phyloP scores from a whole-genome alignment of 768 basidiomycete species.

The Agaricus sinodeliciosus region DNA sequence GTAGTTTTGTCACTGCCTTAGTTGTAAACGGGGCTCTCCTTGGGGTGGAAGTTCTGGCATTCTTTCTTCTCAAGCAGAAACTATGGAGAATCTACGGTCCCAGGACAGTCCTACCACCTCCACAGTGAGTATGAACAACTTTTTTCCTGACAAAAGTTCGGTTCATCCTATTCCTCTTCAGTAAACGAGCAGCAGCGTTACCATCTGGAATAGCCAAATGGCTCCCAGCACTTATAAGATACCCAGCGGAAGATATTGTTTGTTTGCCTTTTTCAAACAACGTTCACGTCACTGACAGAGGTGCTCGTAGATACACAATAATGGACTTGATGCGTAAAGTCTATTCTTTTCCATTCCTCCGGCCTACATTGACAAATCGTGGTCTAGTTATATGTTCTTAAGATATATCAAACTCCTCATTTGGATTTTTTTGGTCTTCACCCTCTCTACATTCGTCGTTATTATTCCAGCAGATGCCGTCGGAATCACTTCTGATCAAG shows the following conservation, averaged over 20 bases:
- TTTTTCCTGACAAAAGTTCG: background rate
- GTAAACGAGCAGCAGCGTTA: conserved; percentile 38
- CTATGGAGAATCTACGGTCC: conserved; percentile 59
- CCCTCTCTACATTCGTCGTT: conserved; percentile 54
- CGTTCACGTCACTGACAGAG: background rate
- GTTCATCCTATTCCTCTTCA: conserved; percentile 12
- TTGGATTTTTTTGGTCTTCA: conserved; percentile 46
- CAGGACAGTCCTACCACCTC: conserved; percentile 53
- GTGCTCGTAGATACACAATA: conserved; percentile 40
- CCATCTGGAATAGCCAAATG: conserved; percentile 43
- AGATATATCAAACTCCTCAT: conserved; percentile 62
- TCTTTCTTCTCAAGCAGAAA: conserved; percentile 48
- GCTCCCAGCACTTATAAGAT: conserved; percentile 37
- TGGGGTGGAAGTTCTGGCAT: conserved; percentile 42
- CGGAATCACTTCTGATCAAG: conserved; percentile 26
- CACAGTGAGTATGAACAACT: conserved; percentile 30
- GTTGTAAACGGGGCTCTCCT: conserved; percentile 48
- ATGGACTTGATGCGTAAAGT: conserved; percentile 63
- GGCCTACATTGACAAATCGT: background rate
- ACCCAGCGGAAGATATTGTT: conserved; percentile 40
- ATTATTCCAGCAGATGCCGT: conserved; percentile 52
- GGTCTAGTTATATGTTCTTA: conserved; percentile 43
- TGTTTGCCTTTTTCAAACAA: conserved; percentile 12
- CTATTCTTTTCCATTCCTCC: conserved; percentile 16
- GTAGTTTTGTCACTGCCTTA: conserved; percentile 55